phyloP scores from a whole-genome alignment of 2,329 filamentous ascomycete genomes.

The Fusarium buharicum region DNA sequence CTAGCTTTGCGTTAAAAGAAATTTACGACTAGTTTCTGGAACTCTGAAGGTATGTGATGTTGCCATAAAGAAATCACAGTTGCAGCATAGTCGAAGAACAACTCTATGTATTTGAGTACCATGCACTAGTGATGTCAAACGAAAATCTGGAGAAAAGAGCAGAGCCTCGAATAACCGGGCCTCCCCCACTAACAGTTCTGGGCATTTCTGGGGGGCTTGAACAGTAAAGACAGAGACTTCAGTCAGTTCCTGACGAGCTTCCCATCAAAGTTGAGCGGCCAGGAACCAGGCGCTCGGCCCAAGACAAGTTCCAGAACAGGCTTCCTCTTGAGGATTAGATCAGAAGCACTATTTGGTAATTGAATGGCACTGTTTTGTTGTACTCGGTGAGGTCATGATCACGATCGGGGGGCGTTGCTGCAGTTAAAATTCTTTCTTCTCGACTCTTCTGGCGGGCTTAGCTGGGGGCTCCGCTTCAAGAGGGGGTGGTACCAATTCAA shows the following conservation, averaged over 20 bases:
- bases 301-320: constrained; percentile 26
- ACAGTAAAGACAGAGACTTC: constrained; percentile 22
- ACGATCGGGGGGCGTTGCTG: constrained; percentile 43
- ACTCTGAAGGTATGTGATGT: background rate
- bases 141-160: constrained; percentile 41
- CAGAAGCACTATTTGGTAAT: constrained; percentile 49
- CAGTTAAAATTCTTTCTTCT: constrained; percentile 37
- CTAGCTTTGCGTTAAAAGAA: background rate
- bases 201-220: constrained; percentile 16
- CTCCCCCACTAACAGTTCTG: constrained; percentile 36
- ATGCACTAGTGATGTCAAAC: constrained; percentile 40
- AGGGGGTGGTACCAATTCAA: constrained; percentile 36
- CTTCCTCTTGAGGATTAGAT: constrained; percentile 48
- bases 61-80: constrained; percentile 1
- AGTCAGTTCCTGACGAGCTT: constrained; percentile 20
- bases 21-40: background rate
- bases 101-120: constrained; percentile 23
- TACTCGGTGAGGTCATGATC: constrained; percentile 49
- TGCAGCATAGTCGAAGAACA: constrained; percentile 4
- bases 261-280: constrained; percentile 39
- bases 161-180: constrained; percentile 52
- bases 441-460: constrained; percentile 45
- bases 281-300: constrained; percentile 49
- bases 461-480: constrained; percentile 30
- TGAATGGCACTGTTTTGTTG: constrained; percentile 39